Base-by-base conservation (phyloP, 2,329 filamentous ascomycete species). In the Aspergillus sojae region DNA sequence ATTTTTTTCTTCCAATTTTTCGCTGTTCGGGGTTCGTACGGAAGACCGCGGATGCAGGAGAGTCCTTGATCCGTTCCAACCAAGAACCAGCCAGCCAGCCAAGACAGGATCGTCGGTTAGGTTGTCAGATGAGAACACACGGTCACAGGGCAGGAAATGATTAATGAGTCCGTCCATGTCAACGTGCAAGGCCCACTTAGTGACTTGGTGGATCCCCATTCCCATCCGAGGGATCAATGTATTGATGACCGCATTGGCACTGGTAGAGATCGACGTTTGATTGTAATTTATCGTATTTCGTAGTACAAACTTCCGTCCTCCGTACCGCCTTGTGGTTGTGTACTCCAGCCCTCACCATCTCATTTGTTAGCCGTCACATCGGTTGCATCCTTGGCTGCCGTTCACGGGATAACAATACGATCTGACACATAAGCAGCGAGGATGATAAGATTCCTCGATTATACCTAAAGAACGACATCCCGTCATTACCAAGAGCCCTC, bases 71-170 rank as follows among this genome's bases (percentile, higher is more conserved):
- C 62, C 59, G 62, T 58, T 55, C 45, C n/a, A 56, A 39, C 23
- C 48, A 45, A 32, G 39, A 57, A n/a, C 43, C 41, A 34, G 48
- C 26, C 46, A 57, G 50, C 57, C 56, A 53, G 60, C 63, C 63
- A 65, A 67, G 59, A 26, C 52, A 63, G 63, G 66, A 68, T 68
- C 66, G 61, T 63, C 63, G 34, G 55, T 68, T 62, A 62, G 65
- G 62, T 65, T 68, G 66, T 68, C 64, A 66, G 63, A 67, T 64
- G 67, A 60, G 60, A 55, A 43, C 21, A 59, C 43, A 36, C 52
- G 32, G 36, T 36, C 58, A 60, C 64, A 59, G 61, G 60, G 54
- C 54, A 57, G 45, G 45, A 28, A 43, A 39, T 28, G 39, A 36
- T 28, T 39, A 26, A 36, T 34, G n/a, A 58, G 45, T 28, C 34